Base-by-base conservation (phyloP, 2,329 filamentous ascomycete species). In the Pseudogymnoascus sp. region DNA sequence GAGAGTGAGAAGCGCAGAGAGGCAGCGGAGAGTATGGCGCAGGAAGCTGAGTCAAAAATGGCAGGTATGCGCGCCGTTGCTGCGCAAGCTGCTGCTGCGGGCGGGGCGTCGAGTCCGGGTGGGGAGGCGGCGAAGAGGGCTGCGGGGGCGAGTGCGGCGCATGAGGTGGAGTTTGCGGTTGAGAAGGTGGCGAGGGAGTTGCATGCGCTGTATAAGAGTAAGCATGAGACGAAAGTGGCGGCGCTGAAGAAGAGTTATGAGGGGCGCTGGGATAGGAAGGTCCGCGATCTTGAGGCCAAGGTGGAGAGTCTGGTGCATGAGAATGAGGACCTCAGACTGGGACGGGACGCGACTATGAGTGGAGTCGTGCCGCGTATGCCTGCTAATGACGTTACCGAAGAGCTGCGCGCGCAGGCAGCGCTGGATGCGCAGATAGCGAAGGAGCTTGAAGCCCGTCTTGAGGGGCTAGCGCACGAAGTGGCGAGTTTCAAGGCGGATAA, bases 201-300 rank as follows among this genome's bases (percentile, higher is more conserved):
- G 40, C 94, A 99, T 73, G 82, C 87, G 0, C 82, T 96, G 9
- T 99, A 99, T 82, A 97, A 97, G 78, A 87, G 88, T 72, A 99
- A 99, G 77, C 94, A 99, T 73, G 93, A 97, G 78, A 90, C 87
- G 65, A 99, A 99, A 78, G 93, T 97, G 48, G 84, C 90, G 0
- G 93, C 92, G 3, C 80, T 99, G 66, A 97, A 88, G 77, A 87
- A 87, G 76, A 87, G 83, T 65, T 88, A 97, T 76, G 91, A 97
- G 74, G 83, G 84, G 55, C 87, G 93, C 61, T 94, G 91, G 84
- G 91, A 96, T 75, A 95, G 95, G 80, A 90, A 88, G 71, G 84
- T 93, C 62, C 84, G 84, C 61, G 89, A 93, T 69, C 83, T 96
- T 2, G 89, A 96, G 74, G 73, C 74, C 15, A 86, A 85, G 65